Evolutionary conservation across 495 filamentous ascomycete genomes (phyloP), one percentile per base, ranked within the genome.

Genomic region (Podospora australis): DNA sequence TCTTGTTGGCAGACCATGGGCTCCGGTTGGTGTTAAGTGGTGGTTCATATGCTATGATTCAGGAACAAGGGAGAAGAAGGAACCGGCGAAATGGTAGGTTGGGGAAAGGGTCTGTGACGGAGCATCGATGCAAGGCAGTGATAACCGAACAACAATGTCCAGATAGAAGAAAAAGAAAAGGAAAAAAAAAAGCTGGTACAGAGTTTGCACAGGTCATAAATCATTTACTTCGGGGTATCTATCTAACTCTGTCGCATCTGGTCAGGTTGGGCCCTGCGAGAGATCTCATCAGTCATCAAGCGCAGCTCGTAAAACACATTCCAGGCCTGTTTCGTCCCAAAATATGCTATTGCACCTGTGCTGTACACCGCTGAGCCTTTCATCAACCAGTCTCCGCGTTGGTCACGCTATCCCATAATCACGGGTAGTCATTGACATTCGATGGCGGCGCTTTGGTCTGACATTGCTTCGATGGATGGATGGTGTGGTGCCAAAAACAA

Each of bases 181-280:
- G 20, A 28, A 28, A 29, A 23, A 13, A 10, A 45, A 3, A 39
- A 17, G 13, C 17, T 13, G 21, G 17, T 14, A 39, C 22, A 48
- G 17, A 44, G n/a, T n/a, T n/a, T 14, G 26, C 39, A 39, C 42
- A 39, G 42, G 39, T 60, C 49, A 54, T 60, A 58, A 60, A 56
- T 64, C 58, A 53, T 53, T 56, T 36, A 59, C 53, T 57, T 44
- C 42, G 58, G 60, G 60, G 56, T 64, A 64, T 64, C 61, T 64
- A 64, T 64, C 52, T 61, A 59, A 56, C 52, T 58, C 54, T 55
- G 52, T 56, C 54, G 46, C 57, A 55, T 62, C 47, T 59, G 50
- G 48, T 54, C 32, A 36, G 19, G n/a, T 36, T 36, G n/a, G 48
- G 45, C 55, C 36, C 46, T 43, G 44, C 29, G 36, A 53, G 41